A percentile compares a stretch with the other conserved stretches of the same genome.
Conservation (phyloP, 139 green algal species). For the Zygnema circumcarinatum region DNA sequence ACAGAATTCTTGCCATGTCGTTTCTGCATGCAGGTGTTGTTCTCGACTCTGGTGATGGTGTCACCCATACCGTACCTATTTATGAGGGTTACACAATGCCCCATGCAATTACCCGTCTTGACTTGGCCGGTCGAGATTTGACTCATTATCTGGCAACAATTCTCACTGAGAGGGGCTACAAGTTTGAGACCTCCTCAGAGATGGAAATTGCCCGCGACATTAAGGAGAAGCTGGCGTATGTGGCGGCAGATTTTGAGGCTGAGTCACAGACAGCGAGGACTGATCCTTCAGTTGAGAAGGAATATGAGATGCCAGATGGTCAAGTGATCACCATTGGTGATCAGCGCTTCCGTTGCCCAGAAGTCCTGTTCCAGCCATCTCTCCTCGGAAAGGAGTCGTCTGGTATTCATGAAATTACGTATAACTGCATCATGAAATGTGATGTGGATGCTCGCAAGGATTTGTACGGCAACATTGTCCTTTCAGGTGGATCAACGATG, state of each 20-base stretch:
- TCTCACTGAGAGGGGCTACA: constrained; percentile 94
- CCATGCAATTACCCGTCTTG: constrained; percentile 94
- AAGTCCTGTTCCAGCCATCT: constrained; percentile 67
- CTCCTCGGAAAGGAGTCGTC: constrained; percentile 65
- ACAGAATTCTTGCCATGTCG: neutral
- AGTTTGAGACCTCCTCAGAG: constrained; percentile 97
- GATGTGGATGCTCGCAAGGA: constrained; percentile 62
- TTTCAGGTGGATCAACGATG: constrained; percentile 62
- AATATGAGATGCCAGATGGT: constrained; percentile 68
- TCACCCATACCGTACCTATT: constrained; percentile 94
- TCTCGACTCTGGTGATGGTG: constrained; percentile 95
- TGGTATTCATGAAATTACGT: constrained; percentile 64
- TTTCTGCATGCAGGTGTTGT: constrained; percentile 77
- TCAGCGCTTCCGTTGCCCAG: constrained; percentile 64
- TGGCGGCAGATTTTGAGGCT: constrained; percentile 96
- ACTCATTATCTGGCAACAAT: constrained; percentile 98
- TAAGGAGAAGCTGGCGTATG: constrained; percentile 99
- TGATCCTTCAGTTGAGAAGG: constrained; percentile 91
- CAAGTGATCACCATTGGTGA: constrained; percentile 76
- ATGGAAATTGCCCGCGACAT: constrained; percentile 99
- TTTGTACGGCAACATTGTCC: constrained; percentile 65
- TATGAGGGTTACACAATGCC: constrained; percentile 97
- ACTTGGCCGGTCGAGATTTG: constrained; percentile 95
- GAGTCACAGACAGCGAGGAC: constrained; percentile 83
- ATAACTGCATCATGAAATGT: constrained; percentile 68